Base-by-base conservation (phyloP, 495 filamentous ascomycete genomes). In the Trichoderma erinaceum region DNA sequence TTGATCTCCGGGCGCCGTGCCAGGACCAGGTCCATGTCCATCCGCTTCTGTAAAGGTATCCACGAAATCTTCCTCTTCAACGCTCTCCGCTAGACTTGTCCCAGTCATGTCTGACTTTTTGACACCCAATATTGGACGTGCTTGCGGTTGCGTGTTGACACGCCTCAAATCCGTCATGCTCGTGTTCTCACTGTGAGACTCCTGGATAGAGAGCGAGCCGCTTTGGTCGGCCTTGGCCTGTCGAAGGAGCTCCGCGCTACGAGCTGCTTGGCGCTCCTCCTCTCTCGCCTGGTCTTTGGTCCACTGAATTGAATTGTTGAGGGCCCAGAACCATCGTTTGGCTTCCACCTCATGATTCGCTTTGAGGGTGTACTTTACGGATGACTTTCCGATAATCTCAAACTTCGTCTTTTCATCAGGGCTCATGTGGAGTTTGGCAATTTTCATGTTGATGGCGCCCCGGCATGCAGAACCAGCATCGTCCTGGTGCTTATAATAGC, bases 401-500 rank as follows among this genome's bases (percentile, higher is more conserved):
- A 99, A 99, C 43, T 91, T 92, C 25, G 91, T 92, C 76, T 99
- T 99, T 73, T 99, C 95, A 70, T 97, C 91, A 0, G 95, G 85
- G 73, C 96, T 96, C 92, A 99, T 97, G 75, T 90, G 88, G 23
- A 99, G 83, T 73, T 88, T 90, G 63, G 96, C 93, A 73, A 99
- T 98, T 67, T 88, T 89, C 95, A 98, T 98, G 73, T 97, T 98
- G 76, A 99, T 97, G 32, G 95, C 95, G 68, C 95, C 95, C 63
- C 95, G 93, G 77, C 95, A 99, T 64, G 95, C 92, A 21, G 90
- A 92, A 13, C 91, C 91, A 41, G 91, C 88, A 75, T 98, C 95
- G 75, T 99, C 94, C 79, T 99, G 95, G 75, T 99, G 92, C 78
- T 99, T 99, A 80, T 98, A 99, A 77, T 99, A 99, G 75, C 95